A percentile compares a stretch with the other conserved stretches of the same genome.
Conservation (phyloP, 352 stramenopile genomes). For the Globisporangium okanoganense region DNA sequence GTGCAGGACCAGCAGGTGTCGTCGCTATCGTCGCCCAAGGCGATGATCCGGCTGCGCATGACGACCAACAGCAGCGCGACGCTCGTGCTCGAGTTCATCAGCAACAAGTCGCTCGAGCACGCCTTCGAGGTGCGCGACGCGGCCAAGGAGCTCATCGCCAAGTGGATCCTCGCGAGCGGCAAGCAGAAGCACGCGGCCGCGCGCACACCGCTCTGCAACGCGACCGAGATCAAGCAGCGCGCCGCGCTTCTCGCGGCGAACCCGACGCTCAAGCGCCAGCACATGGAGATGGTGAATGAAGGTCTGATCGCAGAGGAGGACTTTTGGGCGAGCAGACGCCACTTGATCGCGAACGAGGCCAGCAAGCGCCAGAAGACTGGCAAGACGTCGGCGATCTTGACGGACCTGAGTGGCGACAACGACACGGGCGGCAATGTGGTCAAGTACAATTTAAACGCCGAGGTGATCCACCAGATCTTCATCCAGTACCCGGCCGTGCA, state of each 20-base stretch:
- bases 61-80: constrained; percentile 51
- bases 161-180: constrained; percentile 40
- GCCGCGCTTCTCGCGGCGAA: constrained; percentile 69
- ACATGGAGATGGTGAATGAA: constrained; percentile 87
- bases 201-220: constrained; percentile 47
- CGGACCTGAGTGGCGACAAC: constrained; percentile 71
- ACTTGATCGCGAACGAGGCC: constrained; percentile 80
- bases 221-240: constrained; percentile 82
- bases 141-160: constrained; percentile 66
- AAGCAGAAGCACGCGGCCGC: constrained; percentile 16
- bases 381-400: constrained; percentile 83
- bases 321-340: constrained; percentile 79
- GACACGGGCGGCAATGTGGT: constrained; percentile 69
- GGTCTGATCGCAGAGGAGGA: constrained; percentile 83
- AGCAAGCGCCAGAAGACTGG: constrained; percentile 83
- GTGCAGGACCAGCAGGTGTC: constrained; percentile 84
- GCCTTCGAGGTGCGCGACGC: constrained; percentile 68
- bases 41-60: constrained; percentile 79
- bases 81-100: constrained; percentile 70
- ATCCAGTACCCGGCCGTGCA: constrained; percentile 87
- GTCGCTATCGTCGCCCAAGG: constrained; percentile 63
- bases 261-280: constrained; percentile 76
- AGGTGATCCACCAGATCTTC: constrained; percentile 90
- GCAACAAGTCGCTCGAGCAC: constrained; percentile 43
- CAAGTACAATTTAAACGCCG: constrained; percentile 88